These are phyloP conservation scores for Saccharomyces hybrid DNA, from an alignment of 1,139 yeast species.

Conservation along the genomic window DNA sequence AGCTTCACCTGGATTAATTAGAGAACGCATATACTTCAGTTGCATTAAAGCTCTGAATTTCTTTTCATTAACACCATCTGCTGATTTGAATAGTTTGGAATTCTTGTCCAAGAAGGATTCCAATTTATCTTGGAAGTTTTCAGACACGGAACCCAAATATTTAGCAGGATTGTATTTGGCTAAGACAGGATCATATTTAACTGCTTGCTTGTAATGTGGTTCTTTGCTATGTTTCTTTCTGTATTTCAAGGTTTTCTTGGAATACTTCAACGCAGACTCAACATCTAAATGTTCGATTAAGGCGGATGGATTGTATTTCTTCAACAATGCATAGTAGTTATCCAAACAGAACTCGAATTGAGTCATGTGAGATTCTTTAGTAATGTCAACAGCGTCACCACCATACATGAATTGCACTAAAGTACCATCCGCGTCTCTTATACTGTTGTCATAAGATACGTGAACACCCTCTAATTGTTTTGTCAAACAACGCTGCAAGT, in stretches of 20 bases:
- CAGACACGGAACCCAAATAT: slow-evolving; percentile 89
- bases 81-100: slow-evolving; percentile 41
- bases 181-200: slow-evolving; percentile 82
- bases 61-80: slow-evolving; percentile 57
- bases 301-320: slow-evolving; percentile 81
- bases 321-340: slow-evolving; percentile 78
- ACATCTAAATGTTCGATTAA: slow-evolving; percentile 70
- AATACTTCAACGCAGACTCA: slow-evolving; percentile 68
- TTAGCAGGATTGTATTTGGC: slow-evolving; percentile 82
- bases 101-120: slow-evolving; percentile 60
- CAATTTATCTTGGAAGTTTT: slow-evolving; percentile 73
- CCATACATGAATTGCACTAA: slow-evolving; percentile 94
- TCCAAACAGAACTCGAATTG: slow-evolving; percentile 91
- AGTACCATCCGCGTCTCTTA: slow-evolving; percentile 92
- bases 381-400: slow-evolving; percentile 93
- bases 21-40: slow-evolving; percentile 93
- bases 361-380: slow-evolving; percentile 89
- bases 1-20: slow-evolving; percentile 93
- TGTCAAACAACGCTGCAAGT: slow-evolving; percentile 95
- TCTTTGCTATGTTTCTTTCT: slow-evolving; percentile 56
- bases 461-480: slow-evolving; percentile 98
- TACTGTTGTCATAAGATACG: slow-evolving; percentile 87
- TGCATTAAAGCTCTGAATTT: slow-evolving; percentile 96
- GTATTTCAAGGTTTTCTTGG: slow-evolving; percentile 75
- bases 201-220: slow-evolving; percentile 55